Base-by-base conservation (phyloP, 2,329 filamentous ascomycete species). In the Venturia effusa region DNA sequence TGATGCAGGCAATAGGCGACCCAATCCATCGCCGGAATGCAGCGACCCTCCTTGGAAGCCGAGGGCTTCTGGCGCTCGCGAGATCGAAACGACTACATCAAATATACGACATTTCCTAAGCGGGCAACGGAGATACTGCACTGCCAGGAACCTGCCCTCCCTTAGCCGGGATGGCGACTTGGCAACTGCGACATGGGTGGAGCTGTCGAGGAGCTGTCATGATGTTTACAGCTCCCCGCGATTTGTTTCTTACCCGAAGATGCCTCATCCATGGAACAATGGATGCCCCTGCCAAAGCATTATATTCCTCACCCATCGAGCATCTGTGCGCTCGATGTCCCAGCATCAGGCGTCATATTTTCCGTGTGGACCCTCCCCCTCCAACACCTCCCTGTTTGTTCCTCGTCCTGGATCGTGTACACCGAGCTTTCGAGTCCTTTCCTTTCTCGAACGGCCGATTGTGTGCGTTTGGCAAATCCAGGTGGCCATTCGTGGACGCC, bases 61-160 rank as follows among this genome's bases (percentile, higher is more conserved):
- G 27, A 41, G 27, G 34, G 27, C 34, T 41, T 61, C 40, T 32
- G 19, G 19, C 32, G 41, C 37, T 32, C 40, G 27, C 59, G 19
- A 39, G 22, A 32, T 57, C 61, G 45, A 63, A 63, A 55, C 61
- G 48, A 48, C 61, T 32, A 63, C 51, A 41, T 63, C 61, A 63
- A 57, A 55, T 63, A 63, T 59, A 63, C 32, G 59, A 41, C 17
- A 59, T 63, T 57, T 59, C 61, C 61, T 30, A 63, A 63, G 45
- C 61, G 48, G 61, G 45, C 32, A 59, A 55, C 61, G 48, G 39
- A 62, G 32, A 10, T 27, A 60, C 43, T 41, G 34, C 61, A 22
- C 19, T 51, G 41, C 41, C 61, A 62, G 61, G 61, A 62, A 62
- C 61, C 41, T 19, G 32, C 30, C 15, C 30, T 37, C 34, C 22